These are phyloP conservation scores for Mortierella polycephala DNA, from an alignment of 371 early-diverging fungal genomes.

Conservation along the genomic window DNA sequence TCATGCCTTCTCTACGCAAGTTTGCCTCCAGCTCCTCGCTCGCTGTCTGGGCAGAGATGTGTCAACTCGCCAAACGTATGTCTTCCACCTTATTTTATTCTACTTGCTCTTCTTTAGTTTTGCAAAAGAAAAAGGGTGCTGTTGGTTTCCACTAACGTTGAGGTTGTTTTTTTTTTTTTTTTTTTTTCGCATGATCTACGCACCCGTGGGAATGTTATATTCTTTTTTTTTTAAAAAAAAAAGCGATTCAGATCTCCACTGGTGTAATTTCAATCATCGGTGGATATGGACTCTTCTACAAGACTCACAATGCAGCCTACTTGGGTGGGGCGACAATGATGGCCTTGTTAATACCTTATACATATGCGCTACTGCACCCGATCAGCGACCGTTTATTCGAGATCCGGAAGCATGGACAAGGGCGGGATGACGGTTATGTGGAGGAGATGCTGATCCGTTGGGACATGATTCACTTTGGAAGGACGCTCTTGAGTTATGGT, in stretches of 20 bases:
- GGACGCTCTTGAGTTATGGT: slow-evolving; percentile 22
- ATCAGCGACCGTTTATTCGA: slow-evolving; percentile 35
- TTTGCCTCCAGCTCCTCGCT: slow-evolving; percentile 40
- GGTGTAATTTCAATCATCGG: slow-evolving; percentile 21
- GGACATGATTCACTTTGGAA: slow-evolving; percentile 32
- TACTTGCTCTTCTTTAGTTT: not conserved
- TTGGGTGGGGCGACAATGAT: slow-evolving; percentile 28
- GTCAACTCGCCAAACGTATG: slow-evolving; percentile 22
- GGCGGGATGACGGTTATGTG: slow-evolving; percentile 14
- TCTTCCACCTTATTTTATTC: not conserved
- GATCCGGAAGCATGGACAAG: slow-evolving; percentile 25
- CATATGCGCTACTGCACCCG: slow-evolving; percentile 12
- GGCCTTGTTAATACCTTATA: slow-evolving; percentile 26
- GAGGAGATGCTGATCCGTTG: slow-evolving; percentile 36
- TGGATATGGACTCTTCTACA: slow-evolving; percentile 21
- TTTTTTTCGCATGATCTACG: too few relatives aligned
- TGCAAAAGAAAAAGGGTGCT: not conserved
- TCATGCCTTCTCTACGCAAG: slow-evolving; percentile 42
- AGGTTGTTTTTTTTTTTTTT: not conserved
- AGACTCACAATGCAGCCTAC: slow-evolving; percentile 30
- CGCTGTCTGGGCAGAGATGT: slow-evolving; percentile 46
- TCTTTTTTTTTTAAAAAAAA: not conserved
- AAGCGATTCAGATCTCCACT: slow-evolving; percentile 30
- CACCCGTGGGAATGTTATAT: not conserved
- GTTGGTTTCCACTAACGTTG: not conserved